phyloP scores from a whole-genome alignment of 1,284 basidiomycete species.

The Agroathelia rolfsii region DNA sequence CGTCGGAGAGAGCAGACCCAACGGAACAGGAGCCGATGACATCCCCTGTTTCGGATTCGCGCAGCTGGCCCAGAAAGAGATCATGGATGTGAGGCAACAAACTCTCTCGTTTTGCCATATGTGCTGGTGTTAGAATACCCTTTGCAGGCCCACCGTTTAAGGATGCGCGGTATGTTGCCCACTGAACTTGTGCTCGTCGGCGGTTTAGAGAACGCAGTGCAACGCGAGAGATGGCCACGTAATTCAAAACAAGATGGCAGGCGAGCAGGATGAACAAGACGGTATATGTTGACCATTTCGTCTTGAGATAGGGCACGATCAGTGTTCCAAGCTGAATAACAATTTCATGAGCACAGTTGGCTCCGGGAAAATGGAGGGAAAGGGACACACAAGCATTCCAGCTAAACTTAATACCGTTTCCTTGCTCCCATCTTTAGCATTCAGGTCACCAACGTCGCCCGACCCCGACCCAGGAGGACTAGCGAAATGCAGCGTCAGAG shows the following conservation, averaged over 20 bases:
- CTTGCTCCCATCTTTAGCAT: conserved; percentile 61
- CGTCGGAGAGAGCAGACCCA: conserved; percentile 28
- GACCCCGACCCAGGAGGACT: conserved; percentile 31
- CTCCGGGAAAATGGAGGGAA: too few species aligned
- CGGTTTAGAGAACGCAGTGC: conserved; percentile 47
- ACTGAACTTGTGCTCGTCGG: conserved; percentile 44
- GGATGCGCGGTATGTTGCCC: conserved; percentile 29
- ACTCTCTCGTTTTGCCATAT: conserved; percentile 26
- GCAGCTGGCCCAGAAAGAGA: conserved; percentile 24
- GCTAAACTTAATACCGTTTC: conserved; percentile 57
- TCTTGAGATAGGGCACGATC: conserved; percentile 45
- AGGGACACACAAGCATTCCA: conserved; percentile 53
- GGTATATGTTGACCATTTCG: conserved; percentile 36
- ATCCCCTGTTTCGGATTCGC: conserved; percentile 20
- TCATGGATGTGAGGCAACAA: conserved; percentile 28
- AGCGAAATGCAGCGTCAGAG: conserved; percentile 59
- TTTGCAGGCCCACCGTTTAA: conserved; percentile 6
- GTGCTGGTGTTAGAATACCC: conserved; percentile 19
- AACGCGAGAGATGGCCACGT: conserved; percentile 46
- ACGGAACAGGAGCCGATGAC: conserved; percentile 33
- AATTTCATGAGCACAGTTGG: too few species aligned
- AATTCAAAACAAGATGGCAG: conserved; percentile 50
- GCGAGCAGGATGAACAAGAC: conserved; percentile 40
- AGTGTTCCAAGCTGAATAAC: conserved; percentile 50
- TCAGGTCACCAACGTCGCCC: conserved; percentile 60